Percentiles rank a stretch among this genome's conserved stretches.
phyloP scores from a whole-genome alignment of 2,329 filamentous ascomycete genomes.

The Ilyonectria destructans region DNA sequence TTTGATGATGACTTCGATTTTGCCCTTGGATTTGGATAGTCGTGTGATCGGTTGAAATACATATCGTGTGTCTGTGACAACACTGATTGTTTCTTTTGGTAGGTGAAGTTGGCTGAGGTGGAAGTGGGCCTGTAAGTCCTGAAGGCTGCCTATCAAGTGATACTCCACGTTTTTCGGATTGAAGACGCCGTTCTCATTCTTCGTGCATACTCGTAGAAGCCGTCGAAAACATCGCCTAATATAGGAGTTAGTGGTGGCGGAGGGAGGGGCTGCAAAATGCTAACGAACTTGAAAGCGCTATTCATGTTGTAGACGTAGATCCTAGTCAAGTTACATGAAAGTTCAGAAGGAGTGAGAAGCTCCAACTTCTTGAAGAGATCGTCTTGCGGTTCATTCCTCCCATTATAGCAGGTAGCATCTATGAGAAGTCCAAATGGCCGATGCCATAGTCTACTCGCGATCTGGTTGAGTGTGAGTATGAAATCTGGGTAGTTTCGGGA shows the following conservation, averaged over 20 bases:
- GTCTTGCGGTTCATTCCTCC: conserved; percentile 77
- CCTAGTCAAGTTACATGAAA: conserved; percentile 72
- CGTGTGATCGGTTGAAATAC: conserved; percentile 77
- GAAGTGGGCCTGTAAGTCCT: conserved; percentile 78
- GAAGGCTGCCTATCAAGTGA: conserved; percentile 75
- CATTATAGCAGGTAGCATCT: conserved; percentile 80
- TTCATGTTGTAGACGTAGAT: conserved; percentile 84
- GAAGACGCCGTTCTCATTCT: conserved; percentile 73
- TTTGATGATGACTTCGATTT: conserved; percentile 79
- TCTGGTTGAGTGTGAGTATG: conserved; percentile 58
- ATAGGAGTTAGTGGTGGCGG: conserved; percentile 19
- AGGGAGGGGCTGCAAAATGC: conserved; percentile 37
- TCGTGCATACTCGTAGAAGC: conserved; percentile 73
- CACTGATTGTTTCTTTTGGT: conserved; percentile 79
- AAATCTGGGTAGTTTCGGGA: neutral
- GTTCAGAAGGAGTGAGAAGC: conserved; percentile 73
- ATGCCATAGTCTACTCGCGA: conserved; percentile 80
- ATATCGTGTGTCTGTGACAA: conserved; percentile 77
- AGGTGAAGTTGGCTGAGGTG: conserved; percentile 77
- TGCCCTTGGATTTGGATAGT: conserved; percentile 79
- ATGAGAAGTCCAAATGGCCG: conserved; percentile 78
- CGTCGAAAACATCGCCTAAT: conserved; percentile 75
- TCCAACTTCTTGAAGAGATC: conserved; percentile 77
- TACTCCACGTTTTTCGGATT: conserved; percentile 78
- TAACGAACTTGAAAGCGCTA: conserved; percentile 72